phyloP scores from a whole-genome alignment of 2,329 filamentous ascomycete genomes.

The Hymenoscyphus scutula region DNA sequence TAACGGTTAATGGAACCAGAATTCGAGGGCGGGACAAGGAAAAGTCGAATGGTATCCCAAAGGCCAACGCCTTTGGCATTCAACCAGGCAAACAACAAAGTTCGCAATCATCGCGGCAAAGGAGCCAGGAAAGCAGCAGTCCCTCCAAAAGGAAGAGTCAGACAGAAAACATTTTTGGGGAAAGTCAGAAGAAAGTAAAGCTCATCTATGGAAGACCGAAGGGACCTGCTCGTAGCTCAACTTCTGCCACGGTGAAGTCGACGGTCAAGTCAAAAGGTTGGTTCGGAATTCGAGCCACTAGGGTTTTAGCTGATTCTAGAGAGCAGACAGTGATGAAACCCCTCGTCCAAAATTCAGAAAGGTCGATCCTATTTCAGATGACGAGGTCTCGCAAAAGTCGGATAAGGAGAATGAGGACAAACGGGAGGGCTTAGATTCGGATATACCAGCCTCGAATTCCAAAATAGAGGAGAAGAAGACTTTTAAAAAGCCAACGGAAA shows the following conservation, averaged over 20 bases:
- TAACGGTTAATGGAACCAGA: neutral
- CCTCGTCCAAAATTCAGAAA: conserved; percentile 7
- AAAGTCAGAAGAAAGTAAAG: neutral
- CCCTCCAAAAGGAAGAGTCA: conserved; percentile 23
- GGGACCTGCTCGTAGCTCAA: neutral
- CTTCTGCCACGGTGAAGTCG: neutral
- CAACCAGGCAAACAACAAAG: neutral
- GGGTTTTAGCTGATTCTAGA: neutral
- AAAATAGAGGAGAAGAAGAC: neutral
- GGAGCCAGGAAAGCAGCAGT: neutral
- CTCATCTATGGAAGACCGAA: neutral
- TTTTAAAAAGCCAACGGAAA: neutral
- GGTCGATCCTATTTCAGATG: neutral
- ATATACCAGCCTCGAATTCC: neutral
- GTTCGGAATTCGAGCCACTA: neutral
- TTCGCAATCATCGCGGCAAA: neutral
- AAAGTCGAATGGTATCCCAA: neutral
- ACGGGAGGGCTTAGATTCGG: neutral
- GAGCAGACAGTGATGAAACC: conserved; percentile 7
- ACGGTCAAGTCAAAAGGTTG: neutral
- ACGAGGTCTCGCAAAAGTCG: neutral
- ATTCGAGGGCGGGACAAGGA: neutral
- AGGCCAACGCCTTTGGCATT: neutral
- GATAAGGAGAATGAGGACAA: neutral
- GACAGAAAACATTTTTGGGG: neutral